Conservation (phyloP, 345 rosid genomes). For the Syzygium oleosum region DNA sequence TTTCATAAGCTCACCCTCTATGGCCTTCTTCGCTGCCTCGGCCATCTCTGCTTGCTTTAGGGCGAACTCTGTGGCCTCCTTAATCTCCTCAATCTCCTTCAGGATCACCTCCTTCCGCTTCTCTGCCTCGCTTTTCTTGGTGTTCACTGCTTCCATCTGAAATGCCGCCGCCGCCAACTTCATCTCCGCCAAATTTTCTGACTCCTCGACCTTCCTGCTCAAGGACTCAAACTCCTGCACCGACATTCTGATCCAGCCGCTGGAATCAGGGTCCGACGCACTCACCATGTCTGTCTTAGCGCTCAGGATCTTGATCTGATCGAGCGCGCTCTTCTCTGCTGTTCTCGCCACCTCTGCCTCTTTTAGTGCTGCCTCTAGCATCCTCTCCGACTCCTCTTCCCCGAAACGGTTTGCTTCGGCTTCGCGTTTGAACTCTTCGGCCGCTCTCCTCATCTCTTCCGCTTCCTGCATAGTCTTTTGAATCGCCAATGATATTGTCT, state of each 20-base stretch:
- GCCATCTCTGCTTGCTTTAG: conserved; percentile 60
- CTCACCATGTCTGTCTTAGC: conserved; percentile 11
- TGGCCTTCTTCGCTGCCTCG: conserved; percentile 50
- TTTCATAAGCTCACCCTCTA: conserved; percentile 59
- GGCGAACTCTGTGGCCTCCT: conserved; percentile 63
- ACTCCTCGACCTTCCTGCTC: conserved; percentile 44
- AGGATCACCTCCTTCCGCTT: conserved; percentile 36
- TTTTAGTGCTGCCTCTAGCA: conserved; percentile 27
- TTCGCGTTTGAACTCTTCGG: conserved; percentile 33
- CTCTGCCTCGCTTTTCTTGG: conserved; percentile 29
- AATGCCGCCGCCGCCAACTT: conserved; percentile 37
- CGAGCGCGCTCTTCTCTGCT: conserved; percentile 39
- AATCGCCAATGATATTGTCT: conserved; percentile 25
- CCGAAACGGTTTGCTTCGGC: conserved; percentile 24
- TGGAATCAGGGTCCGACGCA: neutral
- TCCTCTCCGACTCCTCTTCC: conserved; percentile 34
- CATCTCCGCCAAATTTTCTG: conserved; percentile 23
- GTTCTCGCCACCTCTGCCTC: conserved; percentile 51
- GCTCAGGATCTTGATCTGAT: conserved; percentile 41
- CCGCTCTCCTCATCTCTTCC: conserved; percentile 29
- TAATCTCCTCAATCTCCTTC: conserved; percentile 55
- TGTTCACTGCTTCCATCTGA: conserved; percentile 39
- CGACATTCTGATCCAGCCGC: conserved; percentile 41
- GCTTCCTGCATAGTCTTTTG: conserved; percentile 44
- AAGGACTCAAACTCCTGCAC: conserved; percentile 43